A percentile compares a stretch with the other conserved stretches of the same genome.
Conservation (phyloP, 139 green algal species). For the Mesotaenium endlicherianum region DNA sequence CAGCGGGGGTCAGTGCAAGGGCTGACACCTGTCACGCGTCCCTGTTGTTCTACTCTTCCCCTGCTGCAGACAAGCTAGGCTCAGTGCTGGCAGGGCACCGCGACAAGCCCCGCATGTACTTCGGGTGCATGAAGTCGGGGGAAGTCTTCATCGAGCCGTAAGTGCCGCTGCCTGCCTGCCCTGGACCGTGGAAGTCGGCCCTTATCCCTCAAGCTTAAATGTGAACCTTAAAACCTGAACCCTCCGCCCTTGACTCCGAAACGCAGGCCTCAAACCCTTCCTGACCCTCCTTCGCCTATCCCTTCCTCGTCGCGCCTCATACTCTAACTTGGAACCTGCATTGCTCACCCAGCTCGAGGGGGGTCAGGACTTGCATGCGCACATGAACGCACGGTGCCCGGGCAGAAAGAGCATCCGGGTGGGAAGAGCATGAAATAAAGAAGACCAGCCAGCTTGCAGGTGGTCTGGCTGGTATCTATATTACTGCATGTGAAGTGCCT, state of each 20-base stretch:
- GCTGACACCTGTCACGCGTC: too few relatives aligned
- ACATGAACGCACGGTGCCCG: too few relatives aligned
- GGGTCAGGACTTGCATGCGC: too few relatives aligned
- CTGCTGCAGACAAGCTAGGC: constrained; percentile 13
- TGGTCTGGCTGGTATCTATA: too few relatives aligned
- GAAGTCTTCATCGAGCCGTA: constrained; percentile 33
- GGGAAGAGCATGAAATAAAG: too few relatives aligned
- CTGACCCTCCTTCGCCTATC: not conserved
- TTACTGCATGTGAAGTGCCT: too few relatives aligned
- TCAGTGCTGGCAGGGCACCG: constrained; percentile 1
- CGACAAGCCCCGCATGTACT: constrained; percentile 15
- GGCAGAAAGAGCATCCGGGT: too few relatives aligned
- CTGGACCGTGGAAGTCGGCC: not conserved
- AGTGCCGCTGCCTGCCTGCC: not conserved
- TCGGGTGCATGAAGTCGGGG: constrained; percentile 38
- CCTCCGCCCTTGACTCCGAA: too few relatives aligned
- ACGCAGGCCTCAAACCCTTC: not conserved
- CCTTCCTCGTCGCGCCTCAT: not conserved
- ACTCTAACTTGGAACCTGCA: not conserved
- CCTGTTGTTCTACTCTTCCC: too few relatives aligned
- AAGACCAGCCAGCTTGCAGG: too few relatives aligned
- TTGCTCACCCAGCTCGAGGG: not conserved
- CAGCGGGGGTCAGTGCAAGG: too few relatives aligned
- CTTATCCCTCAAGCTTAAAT: not conserved
- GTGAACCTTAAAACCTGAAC: too few relatives aligned